Conservation (phyloP, 306 rosid species). For the Dalbergia oliveri region DNA sequence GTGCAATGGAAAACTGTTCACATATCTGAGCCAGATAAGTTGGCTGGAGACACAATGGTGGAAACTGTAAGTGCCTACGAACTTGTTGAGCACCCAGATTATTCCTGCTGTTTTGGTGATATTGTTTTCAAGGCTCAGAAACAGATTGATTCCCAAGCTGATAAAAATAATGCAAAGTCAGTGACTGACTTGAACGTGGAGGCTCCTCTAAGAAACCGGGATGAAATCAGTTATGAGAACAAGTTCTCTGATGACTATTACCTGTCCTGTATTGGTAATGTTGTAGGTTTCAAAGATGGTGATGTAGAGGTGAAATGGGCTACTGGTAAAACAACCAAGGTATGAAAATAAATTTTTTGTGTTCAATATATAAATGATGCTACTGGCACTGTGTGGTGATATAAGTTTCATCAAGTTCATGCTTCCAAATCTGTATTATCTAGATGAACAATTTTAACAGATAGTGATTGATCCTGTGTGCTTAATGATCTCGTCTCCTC, state of each 20-base stretch:
- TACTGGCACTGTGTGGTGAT: slow-evolving; percentile 35
- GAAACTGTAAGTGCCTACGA: slow-evolving; percentile 95
- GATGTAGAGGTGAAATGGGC: slow-evolving; percentile 95
- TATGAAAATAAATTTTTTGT: slow-evolving; percentile 42
- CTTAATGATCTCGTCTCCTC: background rate
- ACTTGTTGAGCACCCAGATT: slow-evolving; percentile 90
- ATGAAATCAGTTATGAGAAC: slow-evolving; percentile 48
- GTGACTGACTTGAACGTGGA: slow-evolving; percentile 49
- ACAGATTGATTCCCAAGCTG: slow-evolving; percentile 61
- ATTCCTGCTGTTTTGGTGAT: slow-evolving; percentile 80
- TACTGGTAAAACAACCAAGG: slow-evolving; percentile 75
- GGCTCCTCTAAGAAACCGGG: slow-evolving; percentile 49
- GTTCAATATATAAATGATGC: slow-evolving; percentile 38
- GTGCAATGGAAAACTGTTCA: slow-evolving; percentile 72
- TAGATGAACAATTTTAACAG: slow-evolving; percentile 7
- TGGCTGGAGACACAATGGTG: slow-evolving; percentile 53
- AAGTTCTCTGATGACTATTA: slow-evolving; percentile 51
- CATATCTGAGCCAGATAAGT: slow-evolving; percentile 46
- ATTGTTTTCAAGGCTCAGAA: slow-evolving; percentile 75
- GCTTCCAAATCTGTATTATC: background rate
- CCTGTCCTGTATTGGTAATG: slow-evolving; percentile 76
- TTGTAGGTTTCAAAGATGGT: slow-evolving; percentile 74
- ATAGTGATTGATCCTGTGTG: slow-evolving; percentile 20
- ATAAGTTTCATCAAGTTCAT: background rate
- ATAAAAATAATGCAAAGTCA: slow-evolving; percentile 45